Percentiles rank a stretch among this genome's conserved stretches.
phyloP scores from a whole-genome alignment of 1,284 basidiomycete species.

The Cryptococcus neoformans region DNA sequence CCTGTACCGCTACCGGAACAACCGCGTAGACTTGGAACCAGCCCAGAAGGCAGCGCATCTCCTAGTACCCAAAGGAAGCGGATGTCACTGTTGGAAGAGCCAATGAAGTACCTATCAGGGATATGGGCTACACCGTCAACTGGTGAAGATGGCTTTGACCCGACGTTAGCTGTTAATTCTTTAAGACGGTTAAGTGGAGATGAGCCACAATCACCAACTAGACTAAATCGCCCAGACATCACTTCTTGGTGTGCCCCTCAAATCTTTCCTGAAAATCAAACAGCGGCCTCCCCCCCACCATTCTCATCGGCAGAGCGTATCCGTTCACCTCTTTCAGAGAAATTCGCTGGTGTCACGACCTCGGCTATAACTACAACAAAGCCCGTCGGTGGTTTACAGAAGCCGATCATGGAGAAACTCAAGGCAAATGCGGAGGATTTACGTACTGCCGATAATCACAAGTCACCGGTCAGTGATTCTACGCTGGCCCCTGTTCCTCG shows the following conservation, averaged over 20 bases:
- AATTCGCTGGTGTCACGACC: slow-evolving; percentile 10
- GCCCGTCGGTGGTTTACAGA: neutral
- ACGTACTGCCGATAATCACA: neutral
- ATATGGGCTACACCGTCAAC: slow-evolving; percentile 16
- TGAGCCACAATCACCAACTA: neutral
- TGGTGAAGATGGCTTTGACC: slow-evolving; percentile 34
- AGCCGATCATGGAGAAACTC: slow-evolving; percentile 5
- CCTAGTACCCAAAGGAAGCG: slow-evolving; percentile 6
- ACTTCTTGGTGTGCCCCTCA: neutral
- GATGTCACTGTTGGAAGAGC: slow-evolving; percentile 27
- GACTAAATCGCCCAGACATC: neutral
- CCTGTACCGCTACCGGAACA: neutral
- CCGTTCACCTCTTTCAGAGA: slow-evolving; percentile 12
- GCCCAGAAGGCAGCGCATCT: neutral
- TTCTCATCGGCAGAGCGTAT: neutral
- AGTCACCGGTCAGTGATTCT: slow-evolving; percentile 5
- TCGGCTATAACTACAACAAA: neutral
- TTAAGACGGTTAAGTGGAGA: slow-evolving; percentile 16
- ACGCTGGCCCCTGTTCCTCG: neutral
- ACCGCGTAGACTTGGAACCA: neutral
- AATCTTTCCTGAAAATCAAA: neutral
- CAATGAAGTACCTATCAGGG: slow-evolving; percentile 32
- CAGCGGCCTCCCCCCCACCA: neutral
- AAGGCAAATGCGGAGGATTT: neutral
- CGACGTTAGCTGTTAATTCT: slow-evolving; percentile 20